phyloP scores from a whole-genome alignment of 306 rosid species.

The Trifolium dubium region DNA sequence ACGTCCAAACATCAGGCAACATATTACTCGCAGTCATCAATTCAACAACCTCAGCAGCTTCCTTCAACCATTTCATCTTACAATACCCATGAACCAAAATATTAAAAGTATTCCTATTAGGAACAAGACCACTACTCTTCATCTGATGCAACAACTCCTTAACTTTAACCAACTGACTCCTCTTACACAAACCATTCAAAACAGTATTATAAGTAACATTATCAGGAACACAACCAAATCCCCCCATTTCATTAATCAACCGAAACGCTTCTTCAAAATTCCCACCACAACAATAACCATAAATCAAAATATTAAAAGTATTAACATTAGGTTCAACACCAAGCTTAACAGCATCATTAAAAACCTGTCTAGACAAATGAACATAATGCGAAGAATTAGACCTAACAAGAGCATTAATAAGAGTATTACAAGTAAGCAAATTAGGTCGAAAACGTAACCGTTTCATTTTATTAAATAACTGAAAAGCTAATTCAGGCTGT shows the following conservation, averaged over 20 bases:
- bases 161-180: conserved; percentile 58
- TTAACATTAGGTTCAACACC: conserved; percentile 54
- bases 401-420: conserved; percentile 63
- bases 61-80: conserved; percentile 72
- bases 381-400: conserved; percentile 52
- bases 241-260: conserved; percentile 55
- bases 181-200: conserved; percentile 66
- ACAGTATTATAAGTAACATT: conserved; percentile 76
- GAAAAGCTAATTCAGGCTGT: conserved; percentile 61
- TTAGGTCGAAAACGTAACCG: conserved; percentile 55
- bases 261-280: conserved; percentile 56
- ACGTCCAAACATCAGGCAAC: conserved; percentile 84
- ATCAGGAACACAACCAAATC: conserved; percentile 67
- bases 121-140: conserved; percentile 62
- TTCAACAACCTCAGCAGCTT: conserved; percentile 68
- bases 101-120: conserved; percentile 66
- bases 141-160: conserved; percentile 66
- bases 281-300: conserved; percentile 62
- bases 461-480: conserved; percentile 74
- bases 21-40: conserved; percentile 59
- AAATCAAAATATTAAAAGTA: conserved; percentile 70
- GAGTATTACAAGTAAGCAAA: conserved; percentile 73
- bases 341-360: conserved; percentile 51
- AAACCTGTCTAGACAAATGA: conserved; percentile 46
- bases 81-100: conserved; percentile 87